A percentile compares a stretch with the other conserved stretches of the same genome.
Conservation (phyloP, 768 basidiomycete species). For the Termitomyces sp. region DNA sequence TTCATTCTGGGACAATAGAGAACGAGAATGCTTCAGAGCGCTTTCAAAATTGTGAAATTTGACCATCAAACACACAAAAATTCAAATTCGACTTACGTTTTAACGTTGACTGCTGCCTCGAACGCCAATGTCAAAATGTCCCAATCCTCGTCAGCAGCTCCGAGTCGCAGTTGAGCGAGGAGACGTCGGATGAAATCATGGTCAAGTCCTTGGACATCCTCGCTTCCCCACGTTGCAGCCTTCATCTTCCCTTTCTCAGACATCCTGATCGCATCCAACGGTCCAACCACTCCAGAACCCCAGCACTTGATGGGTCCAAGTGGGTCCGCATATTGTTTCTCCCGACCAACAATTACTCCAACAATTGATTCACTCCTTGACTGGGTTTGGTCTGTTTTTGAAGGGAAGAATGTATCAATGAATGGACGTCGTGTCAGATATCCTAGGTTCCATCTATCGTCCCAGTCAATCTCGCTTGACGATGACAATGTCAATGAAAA, state of each 20-base stretch:
- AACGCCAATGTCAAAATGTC: conserved; percentile 64
- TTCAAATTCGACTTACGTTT: conserved; percentile 39
- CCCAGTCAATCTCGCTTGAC: conserved; percentile 38
- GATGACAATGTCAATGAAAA: conserved; percentile 41
- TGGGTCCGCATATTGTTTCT: conserved; percentile 54
- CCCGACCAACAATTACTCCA: conserved; percentile 64
- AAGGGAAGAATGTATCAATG: conserved; percentile 54
- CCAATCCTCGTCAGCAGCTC: conserved; percentile 57
- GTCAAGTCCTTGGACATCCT: conserved; percentile 53
- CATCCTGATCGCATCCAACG: conserved; percentile 42
- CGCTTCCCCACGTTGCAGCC: conserved; percentile 34
- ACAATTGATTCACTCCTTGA: conserved; percentile 59
- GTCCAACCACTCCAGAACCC: conserved; percentile 49
- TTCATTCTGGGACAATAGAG: conserved; percentile 55
- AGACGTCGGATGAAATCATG: conserved; percentile 49
- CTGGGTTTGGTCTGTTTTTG: conserved; percentile 23
- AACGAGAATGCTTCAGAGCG: conserved; percentile 66
- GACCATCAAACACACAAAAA: background rate
- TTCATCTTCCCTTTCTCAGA: conserved; percentile 24
- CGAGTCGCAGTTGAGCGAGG: conserved; percentile 54
- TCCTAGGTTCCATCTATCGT: conserved; percentile 65
- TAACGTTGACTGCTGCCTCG: conserved; percentile 56
- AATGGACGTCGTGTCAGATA: conserved; percentile 42
- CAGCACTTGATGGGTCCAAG: conserved; percentile 73
- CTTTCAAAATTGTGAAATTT: conserved; percentile 31